phyloP scores from a whole-genome alignment of 2,329 filamentous ascomycete species.

The Ascochyta rabiei region DNA sequence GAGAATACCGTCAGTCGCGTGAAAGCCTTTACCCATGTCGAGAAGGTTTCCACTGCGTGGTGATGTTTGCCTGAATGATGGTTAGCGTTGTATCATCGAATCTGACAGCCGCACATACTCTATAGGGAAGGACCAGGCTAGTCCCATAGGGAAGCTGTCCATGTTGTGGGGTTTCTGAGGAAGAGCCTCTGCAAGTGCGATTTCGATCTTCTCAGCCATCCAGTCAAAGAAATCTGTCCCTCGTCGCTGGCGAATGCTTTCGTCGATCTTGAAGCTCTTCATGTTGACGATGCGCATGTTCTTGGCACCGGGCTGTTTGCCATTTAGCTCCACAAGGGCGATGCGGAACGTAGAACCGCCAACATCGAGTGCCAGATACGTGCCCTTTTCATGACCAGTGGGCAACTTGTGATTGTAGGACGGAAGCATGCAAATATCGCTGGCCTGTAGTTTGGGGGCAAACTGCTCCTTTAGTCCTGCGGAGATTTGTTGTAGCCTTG shows the following conservation, averaged over 20 bases:
- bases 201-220: constrained; percentile 66
- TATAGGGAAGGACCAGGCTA: constrained; percentile 71
- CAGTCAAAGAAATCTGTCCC: constrained; percentile 68
- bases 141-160: constrained; percentile 60
- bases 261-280: constrained; percentile 62
- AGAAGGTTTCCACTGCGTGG: constrained; percentile 62
- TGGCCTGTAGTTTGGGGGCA: constrained; percentile 59
- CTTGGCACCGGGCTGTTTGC: constrained; percentile 51
- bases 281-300: constrained; percentile 62
- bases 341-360: constrained; percentile 71
- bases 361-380: constrained; percentile 67
- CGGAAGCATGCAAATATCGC: constrained; percentile 68
- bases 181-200: constrained; percentile 55
- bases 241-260: constrained; percentile 59
- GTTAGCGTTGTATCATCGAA: constrained; percentile 20
- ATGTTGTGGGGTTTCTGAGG: constrained; percentile 46
- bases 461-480: constrained; percentile 58
- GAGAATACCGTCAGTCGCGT: constrained; percentile 63
- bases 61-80: constrained; percentile 59
- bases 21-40: constrained; percentile 70
- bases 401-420: constrained; percentile 68
- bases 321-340: constrained; percentile 63
- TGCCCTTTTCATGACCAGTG: constrained; percentile 63
- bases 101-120: constrained; percentile 49
- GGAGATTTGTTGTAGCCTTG: constrained; percentile 53